phyloP scores from a whole-genome alignment of 192 early-diverging fungal species.

The Umbelopsis sp. region DNA sequence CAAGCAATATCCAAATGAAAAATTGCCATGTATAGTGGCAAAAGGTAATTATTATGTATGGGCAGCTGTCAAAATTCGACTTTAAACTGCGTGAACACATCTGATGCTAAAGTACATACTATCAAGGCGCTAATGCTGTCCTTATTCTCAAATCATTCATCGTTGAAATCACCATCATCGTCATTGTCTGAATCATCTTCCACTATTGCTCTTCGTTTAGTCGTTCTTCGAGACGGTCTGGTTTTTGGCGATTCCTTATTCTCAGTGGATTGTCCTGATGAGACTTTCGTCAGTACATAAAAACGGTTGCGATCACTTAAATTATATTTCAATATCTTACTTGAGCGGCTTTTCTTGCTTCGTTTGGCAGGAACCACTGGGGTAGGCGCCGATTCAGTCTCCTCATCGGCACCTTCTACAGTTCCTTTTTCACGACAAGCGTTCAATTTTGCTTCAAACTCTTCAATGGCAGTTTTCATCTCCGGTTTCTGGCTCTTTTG shows the following conservation, averaged over 20 bases:
- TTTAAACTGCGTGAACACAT: conserved; percentile 5
- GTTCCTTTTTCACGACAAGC: conserved; percentile 10
- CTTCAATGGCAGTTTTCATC: conserved; percentile 79
- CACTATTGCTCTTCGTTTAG: conserved; percentile 12
- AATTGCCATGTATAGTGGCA: conserved; percentile 2
- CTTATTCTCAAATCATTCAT: conserved; percentile 19
- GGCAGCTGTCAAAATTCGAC: background rate
- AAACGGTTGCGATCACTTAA: background rate
- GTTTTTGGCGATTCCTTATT: conserved; percentile 16
- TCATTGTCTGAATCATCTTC: conserved; percentile 8
- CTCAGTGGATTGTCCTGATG: conserved; percentile 8
- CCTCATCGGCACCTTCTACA: conserved; percentile 2
- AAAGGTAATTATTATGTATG: conserved; percentile 9
- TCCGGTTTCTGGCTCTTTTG: conserved; percentile 74
- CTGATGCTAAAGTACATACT: background rate
- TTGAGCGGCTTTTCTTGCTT: background rate
- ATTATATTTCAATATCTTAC: conserved; percentile 8
- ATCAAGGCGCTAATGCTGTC: conserved; percentile 17
- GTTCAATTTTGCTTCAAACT: conserved; percentile 81
- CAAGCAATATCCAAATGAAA: conserved; percentile 8
- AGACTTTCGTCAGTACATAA: background rate
- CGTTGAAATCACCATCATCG: conserved; percentile 10
- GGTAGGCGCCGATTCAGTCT: background rate
- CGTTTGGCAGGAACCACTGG: conserved; percentile 4
- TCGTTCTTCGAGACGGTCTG: conserved; percentile 8